phyloP scores from a whole-genome alignment of 2,329 filamentous ascomycete genomes.

The Fulvia fulva region DNA sequence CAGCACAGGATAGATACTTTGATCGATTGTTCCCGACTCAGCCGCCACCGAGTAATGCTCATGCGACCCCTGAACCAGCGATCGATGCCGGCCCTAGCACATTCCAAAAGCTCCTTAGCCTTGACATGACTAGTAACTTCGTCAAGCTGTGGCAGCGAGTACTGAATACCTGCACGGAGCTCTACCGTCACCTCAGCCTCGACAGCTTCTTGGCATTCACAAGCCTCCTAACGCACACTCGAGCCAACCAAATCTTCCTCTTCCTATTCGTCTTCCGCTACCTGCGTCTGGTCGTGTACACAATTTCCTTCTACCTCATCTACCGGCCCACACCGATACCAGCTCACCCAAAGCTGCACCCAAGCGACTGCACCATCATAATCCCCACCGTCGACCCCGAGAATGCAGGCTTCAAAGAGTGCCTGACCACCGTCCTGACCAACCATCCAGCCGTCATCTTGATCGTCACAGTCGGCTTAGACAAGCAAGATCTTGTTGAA shows the following conservation, averaged over 20 bases:
- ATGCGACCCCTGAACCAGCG: not conserved
- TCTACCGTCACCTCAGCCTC: too few relatives aligned
- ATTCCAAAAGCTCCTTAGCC: not conserved
- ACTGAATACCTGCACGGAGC: not conserved
- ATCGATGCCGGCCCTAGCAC: not conserved
- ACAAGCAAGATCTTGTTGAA: not conserved
- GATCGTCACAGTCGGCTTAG: conserved; percentile 7
- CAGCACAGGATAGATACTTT: not conserved
- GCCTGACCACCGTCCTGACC: not conserved
- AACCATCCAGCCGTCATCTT: conserved; percentile 6
- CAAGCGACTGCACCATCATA: conserved; percentile 7
- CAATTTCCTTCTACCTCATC: conserved; percentile 5
- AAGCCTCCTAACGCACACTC: not conserved
- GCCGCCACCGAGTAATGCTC: not conserved
- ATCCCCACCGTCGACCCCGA: conserved; percentile 11
- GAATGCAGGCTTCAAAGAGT: conserved; percentile 9
- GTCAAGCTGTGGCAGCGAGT: not conserved
- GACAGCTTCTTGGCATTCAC: not conserved
- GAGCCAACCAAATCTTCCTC: conserved; percentile 1
- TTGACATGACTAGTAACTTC: not conserved
- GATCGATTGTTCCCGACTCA: not conserved
- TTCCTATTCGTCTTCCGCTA: conserved; percentile 11
- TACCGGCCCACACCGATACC: conserved; percentile 5
- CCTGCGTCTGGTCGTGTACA: conserved; percentile 7
- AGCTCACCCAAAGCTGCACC: not conserved